These are phyloP conservation scores for Colletotrichum magnum DNA, from an alignment of 2,329 filamentous ascomycete species.

Conservation along the genomic window DNA sequence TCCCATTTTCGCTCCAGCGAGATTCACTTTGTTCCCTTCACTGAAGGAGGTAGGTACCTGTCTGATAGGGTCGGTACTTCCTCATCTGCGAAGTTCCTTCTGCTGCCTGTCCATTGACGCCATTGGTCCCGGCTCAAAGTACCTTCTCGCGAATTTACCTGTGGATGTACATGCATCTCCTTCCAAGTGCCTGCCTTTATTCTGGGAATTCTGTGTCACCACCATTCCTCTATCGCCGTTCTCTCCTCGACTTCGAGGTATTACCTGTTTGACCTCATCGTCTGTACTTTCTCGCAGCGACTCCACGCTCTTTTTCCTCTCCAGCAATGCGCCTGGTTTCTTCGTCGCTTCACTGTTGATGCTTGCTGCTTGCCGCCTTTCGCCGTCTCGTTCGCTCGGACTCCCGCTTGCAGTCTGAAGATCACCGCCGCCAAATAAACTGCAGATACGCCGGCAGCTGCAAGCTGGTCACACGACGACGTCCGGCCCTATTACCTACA, in stretches of 20 bases:
- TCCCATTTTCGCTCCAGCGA: too few species aligned
- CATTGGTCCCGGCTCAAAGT: not conserved
- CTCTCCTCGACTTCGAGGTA: not conserved
- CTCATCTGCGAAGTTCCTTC: too few species aligned
- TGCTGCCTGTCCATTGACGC: not conserved
- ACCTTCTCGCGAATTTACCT: not conserved
- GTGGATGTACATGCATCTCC: not conserved
- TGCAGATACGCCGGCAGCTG: constrained; percentile 1
- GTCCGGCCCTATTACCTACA: not conserved
- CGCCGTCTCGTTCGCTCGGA: constrained; percentile 23
- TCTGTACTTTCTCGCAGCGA: not conserved
- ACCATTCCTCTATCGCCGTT: not conserved
- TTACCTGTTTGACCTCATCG: not conserved
- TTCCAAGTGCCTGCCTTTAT: not conserved
- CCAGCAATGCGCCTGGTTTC: constrained; percentile 14
- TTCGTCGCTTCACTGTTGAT: constrained; percentile 1
- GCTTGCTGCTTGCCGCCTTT: not conserved
- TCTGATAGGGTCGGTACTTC: not conserved
- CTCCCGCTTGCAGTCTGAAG: constrained; percentile 23
- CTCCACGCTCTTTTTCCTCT: not conserved
- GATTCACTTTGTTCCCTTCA: not conserved
- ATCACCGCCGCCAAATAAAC: constrained; percentile 4
- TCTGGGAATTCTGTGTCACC: too few species aligned
- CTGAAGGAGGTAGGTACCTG: not conserved
- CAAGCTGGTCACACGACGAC: constrained; percentile 24